These are phyloP conservation scores for Setaria viridis DNA, from an alignment of 202 grass and related monocot genomes.

Conservation along the genomic window DNA sequence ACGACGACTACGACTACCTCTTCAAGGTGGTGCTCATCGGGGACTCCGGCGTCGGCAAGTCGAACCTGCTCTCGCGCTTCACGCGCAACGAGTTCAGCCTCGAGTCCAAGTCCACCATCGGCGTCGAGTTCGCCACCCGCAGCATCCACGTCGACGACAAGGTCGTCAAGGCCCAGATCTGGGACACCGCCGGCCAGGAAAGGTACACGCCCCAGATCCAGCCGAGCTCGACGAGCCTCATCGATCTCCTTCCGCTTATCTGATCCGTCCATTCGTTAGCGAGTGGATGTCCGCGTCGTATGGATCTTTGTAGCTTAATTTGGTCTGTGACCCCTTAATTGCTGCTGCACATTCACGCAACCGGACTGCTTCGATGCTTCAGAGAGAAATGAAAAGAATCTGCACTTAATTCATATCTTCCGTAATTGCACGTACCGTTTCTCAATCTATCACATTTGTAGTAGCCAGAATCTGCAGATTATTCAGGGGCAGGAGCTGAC, in stretches of 20 bases:
- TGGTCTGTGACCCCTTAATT: constrained; percentile 19
- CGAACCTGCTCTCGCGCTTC: constrained; percentile 87
- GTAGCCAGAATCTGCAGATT: constrained; percentile 19
- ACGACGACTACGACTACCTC: constrained; percentile 95
- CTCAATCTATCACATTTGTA: neutral
- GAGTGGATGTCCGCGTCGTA: neutral
- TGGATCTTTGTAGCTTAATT: constrained; percentile 45
- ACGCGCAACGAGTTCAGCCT: constrained; percentile 94
- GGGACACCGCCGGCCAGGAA: constrained; percentile 86
- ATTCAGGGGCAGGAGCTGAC: constrained; percentile 2
- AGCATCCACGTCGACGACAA: constrained; percentile 93
- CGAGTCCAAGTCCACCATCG: constrained; percentile 94
- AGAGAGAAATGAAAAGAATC: neutral
- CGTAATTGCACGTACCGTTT: neutral
- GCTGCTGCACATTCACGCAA: neutral
- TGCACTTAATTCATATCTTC: constrained; percentile 12
- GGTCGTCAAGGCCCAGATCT: constrained; percentile 97
- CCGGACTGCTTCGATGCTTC: neutral
- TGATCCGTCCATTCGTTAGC: neutral
- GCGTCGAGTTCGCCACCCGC: constrained; percentile 87
- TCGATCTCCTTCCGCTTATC: neutral
- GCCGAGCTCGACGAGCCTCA: neutral
- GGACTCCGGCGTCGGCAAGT: constrained; percentile 91
- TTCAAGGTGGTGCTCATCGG: constrained; percentile 98
- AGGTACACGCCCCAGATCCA: constrained; percentile 54